phyloP scores from a whole-genome alignment of 1,284 basidiomycete species.

The Rhizopogon parksii region DNA sequence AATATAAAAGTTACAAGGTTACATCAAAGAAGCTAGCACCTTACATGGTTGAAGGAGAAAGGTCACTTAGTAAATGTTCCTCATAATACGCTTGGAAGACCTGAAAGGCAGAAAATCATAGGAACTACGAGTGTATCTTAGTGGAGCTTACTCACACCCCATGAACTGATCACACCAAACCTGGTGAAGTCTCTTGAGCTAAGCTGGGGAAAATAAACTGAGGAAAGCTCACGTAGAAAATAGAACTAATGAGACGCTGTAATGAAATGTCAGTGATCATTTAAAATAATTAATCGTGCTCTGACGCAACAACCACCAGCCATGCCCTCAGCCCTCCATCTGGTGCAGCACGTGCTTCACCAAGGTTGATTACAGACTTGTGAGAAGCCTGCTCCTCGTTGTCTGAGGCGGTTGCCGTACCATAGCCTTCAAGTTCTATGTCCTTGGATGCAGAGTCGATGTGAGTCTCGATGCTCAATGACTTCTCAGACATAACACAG shows the following conservation, averaged over 20 bases:
- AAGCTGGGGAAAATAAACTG: background rate
- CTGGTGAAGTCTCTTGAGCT: constrained; percentile 8
- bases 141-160: constrained; percentile 17
- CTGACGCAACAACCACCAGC: constrained; percentile 43
- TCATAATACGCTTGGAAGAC: constrained; percentile 33
- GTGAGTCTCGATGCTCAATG: too few species aligned
- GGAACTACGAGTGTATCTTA: background rate
- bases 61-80: constrained; percentile 21
- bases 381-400: too few species aligned
- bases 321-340: constrained; percentile 48
- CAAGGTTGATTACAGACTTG: too few species aligned
- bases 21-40: background rate
- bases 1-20: constrained; percentile 2
- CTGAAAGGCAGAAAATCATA: too few species aligned
- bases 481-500: too few species aligned
- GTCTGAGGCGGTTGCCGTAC: background rate
- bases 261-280: constrained; percentile 8
- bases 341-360: constrained; percentile 27
- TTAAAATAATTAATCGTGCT: background rate
- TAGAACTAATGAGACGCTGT: constrained; percentile 9
- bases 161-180: constrained; percentile 23
- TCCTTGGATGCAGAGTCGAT: background rate
- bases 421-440: too few species aligned
- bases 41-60: constrained; percentile 27
- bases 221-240: constrained; percentile 8